Evolutionary conservation across 805 yeast genomes (phyloP).

Genomic region (Candida sithepensis): DNA sequence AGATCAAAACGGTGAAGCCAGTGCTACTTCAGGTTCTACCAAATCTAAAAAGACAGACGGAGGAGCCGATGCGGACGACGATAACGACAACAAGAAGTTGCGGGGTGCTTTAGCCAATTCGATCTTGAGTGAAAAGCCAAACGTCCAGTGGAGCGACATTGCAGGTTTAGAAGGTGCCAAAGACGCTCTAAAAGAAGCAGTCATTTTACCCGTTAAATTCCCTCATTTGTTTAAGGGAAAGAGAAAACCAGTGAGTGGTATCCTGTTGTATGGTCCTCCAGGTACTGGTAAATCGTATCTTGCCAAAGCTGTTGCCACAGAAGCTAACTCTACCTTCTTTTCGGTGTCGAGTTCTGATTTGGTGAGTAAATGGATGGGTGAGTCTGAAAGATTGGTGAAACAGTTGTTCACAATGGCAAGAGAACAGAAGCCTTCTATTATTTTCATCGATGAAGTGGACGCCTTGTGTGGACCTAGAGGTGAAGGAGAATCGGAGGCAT

Average conservation of each 20-base stretch:
- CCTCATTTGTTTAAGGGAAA: conserved; percentile 95
- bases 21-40: conserved; percentile 55
- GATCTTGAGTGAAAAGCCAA: conserved; percentile 85
- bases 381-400: conserved; percentile 91
- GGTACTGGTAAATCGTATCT: conserved; percentile 97
- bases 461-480: conserved; percentile 98
- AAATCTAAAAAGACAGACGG: conserved; percentile 46
- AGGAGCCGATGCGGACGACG: conserved; percentile 59
- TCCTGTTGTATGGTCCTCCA: conserved; percentile 86
- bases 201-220: conserved; percentile 90
- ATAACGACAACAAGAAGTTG: conserved; percentile 81
- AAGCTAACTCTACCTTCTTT: conserved; percentile 94
- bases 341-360: conserved; percentile 94
- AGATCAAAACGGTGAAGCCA: conserved; percentile 46
- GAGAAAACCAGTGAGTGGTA: conserved; percentile 89
- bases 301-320: conserved; percentile 98
- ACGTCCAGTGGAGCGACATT: conserved; percentile 90
- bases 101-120: conserved; percentile 92
- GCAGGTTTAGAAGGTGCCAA: conserved; percentile 96
- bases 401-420: conserved; percentile 95
- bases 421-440: conserved; percentile 92
- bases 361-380: conserved; percentile 99
- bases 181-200: conserved; percentile 96
- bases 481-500: conserved; percentile 95
- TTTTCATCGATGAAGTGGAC: conserved; percentile 96